Percentiles rank a stretch among this genome's conserved stretches.
These are phyloP conservation scores for Conticribra guillardii DNA, from an alignment of 108 stramenopile genomes.

Conservation along the genomic window DNA sequence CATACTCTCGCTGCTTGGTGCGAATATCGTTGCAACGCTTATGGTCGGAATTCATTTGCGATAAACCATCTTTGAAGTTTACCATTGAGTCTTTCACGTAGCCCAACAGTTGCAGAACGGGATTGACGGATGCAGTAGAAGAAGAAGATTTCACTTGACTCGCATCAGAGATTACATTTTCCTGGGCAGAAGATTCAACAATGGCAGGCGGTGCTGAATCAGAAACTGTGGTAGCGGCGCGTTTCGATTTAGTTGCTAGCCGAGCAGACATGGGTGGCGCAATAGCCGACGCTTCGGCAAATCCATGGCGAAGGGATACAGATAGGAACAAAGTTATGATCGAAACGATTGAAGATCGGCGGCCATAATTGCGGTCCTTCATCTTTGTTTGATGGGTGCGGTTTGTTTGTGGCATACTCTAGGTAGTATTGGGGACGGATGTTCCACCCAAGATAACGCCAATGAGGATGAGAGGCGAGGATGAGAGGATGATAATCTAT, in stretches of 20 bases:
- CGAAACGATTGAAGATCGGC: background rate
- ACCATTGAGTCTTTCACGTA: conserved; percentile 77
- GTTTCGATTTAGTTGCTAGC: conserved; percentile 1
- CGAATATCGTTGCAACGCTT: conserved; percentile 76
- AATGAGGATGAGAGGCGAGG: too few relatives aligned
- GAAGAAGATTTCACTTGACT: conserved; percentile 4
- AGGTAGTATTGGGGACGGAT: too few relatives aligned
- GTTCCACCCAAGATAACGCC: too few relatives aligned
- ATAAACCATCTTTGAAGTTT: conserved; percentile 61
- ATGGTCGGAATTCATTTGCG: conserved; percentile 68
- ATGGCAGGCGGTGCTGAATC: background rate
- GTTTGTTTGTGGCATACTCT: too few relatives aligned
- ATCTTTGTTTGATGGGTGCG: too few relatives aligned
- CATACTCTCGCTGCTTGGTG: conserved; percentile 55
- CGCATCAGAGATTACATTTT: background rate
- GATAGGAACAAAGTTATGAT: background rate
- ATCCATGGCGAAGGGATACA: background rate
- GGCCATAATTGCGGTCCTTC: background rate
- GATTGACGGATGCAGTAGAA: conserved; percentile 46
- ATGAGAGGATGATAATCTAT: too few relatives aligned
- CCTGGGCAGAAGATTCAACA: background rate
- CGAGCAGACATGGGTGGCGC: conserved; percentile 8
- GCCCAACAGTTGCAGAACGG: conserved; percentile 55
- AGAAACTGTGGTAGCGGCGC: background rate
- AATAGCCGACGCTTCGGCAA: conserved; percentile 10